A percentile compares a stretch with the other conserved stretches of the same genome.
Conservation (phyloP, 1,284 basidiomycete genomes). For the Cryptococcus sp. region DNA sequence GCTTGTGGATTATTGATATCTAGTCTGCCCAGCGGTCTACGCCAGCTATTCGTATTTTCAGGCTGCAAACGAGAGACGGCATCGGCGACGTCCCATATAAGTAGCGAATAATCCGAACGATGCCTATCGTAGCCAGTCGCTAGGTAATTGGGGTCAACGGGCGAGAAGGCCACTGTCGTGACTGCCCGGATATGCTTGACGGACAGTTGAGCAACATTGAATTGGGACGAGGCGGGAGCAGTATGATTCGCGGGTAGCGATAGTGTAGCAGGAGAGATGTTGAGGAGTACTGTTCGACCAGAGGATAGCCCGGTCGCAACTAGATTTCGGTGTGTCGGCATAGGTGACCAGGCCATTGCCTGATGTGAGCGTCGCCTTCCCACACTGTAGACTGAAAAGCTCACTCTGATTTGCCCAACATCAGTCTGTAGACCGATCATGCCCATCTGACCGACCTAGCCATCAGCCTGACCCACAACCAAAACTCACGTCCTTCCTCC, state of each 20-base stretch:
- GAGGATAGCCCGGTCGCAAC: constrained; percentile 34
- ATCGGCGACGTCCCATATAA: constrained; percentile 46
- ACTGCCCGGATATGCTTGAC: constrained; percentile 40
- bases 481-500: constrained; percentile 29
- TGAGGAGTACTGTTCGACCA: constrained; percentile 33
- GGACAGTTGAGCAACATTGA: constrained; percentile 23
- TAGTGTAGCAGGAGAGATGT: constrained; percentile 34
- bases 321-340: constrained; percentile 31
- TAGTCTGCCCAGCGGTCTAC: constrained; percentile 25
- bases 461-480: neutral
- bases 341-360: constrained; percentile 42
- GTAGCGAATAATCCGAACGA: constrained; percentile 42
- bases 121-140: constrained; percentile 44
- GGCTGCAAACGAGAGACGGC: constrained; percentile 20
- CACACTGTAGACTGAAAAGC: constrained; percentile 1
- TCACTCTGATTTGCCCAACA: constrained; percentile 34
- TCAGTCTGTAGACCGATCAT: constrained; percentile 42
- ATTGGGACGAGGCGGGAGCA: constrained; percentile 4
- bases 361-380: constrained; percentile 1
- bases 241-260: constrained; percentile 15
- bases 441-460: constrained; percentile 31
- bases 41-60: constrained; percentile 10
- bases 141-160: constrained; percentile 36
- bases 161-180: constrained; percentile 39
- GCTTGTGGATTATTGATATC: constrained; percentile 24